Evolutionary conservation across 1,284 basidiomycete species (phyloP).

Genomic region (Rhodotorula sp.): DNA sequence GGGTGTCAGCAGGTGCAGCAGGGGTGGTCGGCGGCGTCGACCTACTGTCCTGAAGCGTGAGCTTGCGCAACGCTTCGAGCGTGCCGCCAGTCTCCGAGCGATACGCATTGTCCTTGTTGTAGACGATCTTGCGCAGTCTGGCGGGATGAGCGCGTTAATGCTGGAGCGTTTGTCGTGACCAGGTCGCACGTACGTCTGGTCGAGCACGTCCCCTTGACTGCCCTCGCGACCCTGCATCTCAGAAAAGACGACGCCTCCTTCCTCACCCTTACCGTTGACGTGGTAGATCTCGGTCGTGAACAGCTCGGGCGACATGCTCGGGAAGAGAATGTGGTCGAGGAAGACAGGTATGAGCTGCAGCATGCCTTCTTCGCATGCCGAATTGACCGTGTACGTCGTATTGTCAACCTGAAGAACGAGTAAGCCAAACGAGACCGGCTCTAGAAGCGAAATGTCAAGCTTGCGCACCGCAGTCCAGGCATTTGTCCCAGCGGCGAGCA

Average conservation of each 20-base stretch:
- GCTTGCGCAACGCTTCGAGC: constrained; percentile 82
- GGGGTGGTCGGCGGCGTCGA: constrained; percentile 13
- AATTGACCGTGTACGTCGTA: constrained; percentile 81
- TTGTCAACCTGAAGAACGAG: constrained; percentile 4
- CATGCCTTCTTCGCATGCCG: constrained; percentile 93
- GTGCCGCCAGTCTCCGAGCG: constrained; percentile 95
- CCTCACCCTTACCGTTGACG: constrained; percentile 82
- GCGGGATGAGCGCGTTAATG: constrained; percentile 12
- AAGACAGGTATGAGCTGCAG: constrained; percentile 88
- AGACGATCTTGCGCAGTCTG: constrained; percentile 75
- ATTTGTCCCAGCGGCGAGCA: constrained; percentile 63
- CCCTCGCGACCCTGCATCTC: constrained; percentile 93
- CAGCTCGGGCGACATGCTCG: constrained; percentile 76
- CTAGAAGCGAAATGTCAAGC: background rate
- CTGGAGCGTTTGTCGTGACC: constrained; percentile 27
- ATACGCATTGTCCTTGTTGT: constrained; percentile 81
- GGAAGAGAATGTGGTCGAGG: constrained; percentile 94
- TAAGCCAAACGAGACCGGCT: too few species aligned
- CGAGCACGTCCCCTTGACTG: constrained; percentile 66
- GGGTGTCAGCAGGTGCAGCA: too few species aligned
- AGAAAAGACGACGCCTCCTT: constrained; percentile 72
- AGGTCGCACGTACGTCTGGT: constrained; percentile 82
- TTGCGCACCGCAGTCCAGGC: constrained; percentile 56
- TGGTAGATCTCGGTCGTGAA: constrained; percentile 85
- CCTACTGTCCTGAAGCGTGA: constrained; percentile 86